Percentiles rank a stretch among this genome's conserved stretches.
These are phyloP conservation scores for Trichothecium sympodiale DNA, from an alignment of 2,329 filamentous ascomycete genomes.

Conservation along the genomic window DNA sequence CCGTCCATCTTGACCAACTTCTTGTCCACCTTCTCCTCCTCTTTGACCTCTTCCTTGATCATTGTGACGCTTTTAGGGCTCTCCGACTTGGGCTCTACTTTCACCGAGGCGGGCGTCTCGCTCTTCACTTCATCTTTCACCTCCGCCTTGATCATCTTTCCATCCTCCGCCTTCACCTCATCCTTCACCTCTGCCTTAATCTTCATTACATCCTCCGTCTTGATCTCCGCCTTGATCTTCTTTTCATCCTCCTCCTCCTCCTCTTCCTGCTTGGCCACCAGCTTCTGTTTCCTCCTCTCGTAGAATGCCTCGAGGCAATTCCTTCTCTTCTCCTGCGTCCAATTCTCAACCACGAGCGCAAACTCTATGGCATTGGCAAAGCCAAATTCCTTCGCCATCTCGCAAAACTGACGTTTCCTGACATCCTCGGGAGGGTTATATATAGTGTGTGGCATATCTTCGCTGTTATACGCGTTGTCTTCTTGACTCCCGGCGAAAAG, in stretches of 20 bases:
- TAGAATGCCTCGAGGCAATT: constrained; percentile 78
- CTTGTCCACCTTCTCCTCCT: constrained; percentile 2
- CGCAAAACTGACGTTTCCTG: constrained; percentile 74
- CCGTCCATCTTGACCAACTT: constrained; percentile 2
- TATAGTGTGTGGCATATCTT: constrained; percentile 18
- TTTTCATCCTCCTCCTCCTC: constrained; percentile 1
- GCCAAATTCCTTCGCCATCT: constrained; percentile 72
- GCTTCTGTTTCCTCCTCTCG: constrained; percentile 45
- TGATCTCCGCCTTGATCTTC: constrained; percentile 6
- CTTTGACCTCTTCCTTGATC: neutral
- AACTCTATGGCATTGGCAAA: constrained; percentile 72
- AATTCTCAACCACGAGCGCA: constrained; percentile 79
- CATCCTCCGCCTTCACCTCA: neutral
- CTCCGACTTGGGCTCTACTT: neutral
- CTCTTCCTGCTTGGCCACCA: constrained; percentile 15
- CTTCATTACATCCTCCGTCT: neutral
- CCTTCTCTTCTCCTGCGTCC: constrained; percentile 74
- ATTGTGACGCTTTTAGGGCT: no score
- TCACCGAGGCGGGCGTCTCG: neutral
- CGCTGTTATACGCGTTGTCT: constrained; percentile 17
- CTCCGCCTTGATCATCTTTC: neutral
- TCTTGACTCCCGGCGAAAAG: constrained; percentile 45
- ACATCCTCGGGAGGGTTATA: constrained; percentile 70
- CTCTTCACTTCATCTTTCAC: neutral
- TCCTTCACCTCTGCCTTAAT: neutral